Base-by-base conservation (phyloP, 176 grass and related monocot genomes). In the Urochloa ruziziensis region DNA sequence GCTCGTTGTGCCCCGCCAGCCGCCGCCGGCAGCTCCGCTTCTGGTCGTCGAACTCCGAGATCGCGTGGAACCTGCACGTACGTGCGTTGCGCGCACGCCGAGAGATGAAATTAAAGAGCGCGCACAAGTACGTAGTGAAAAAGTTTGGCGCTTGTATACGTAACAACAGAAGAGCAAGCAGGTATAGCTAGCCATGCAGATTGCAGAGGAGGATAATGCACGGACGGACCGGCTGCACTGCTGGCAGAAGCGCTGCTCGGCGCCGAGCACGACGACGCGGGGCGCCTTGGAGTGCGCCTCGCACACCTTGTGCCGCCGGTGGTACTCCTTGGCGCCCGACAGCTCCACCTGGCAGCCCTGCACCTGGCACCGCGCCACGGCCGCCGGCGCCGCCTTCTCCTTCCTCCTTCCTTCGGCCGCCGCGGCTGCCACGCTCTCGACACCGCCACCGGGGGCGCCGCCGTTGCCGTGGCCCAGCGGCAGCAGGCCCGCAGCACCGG, bases 241-340 rank as follows among this genome's bases (percentile, higher is more conserved):
- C 85, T 97, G 95, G 85, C 95, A 97, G 80, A 97, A 97, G 29
- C 95, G 90, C 79, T 97, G 95, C 71, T 92, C 88, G 67, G 78
- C 72, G 78, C 95, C 88, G 59, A 87, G 88, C 32, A 97, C 86
- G n/a, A 92, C 68, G 86, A 92, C 92, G 17, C 69, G 52, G 49
- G 91, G 86, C 12, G 94, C 87, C 65, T 97, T 97, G 68, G 94
- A 90, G 87, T 97, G 91, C 83, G 73, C 59, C 79, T 88, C 91
- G 70, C 94, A 97, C 74, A 97, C 94, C 86, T 91, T 94, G 82
- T 97, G 94, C 67, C 94, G 85, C 42, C 84, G 88, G 91, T 97
- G 94, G 78, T 97, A 97, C 15, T 94, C 91, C 73, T 94, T 97
- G 14, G 81, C 85, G 5, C 80, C 88, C 34, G 35, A 74, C 28